Evolutionary conservation across 176 grass and related monocot species (phyloP).

Genomic region (maize (Zea mays)): Zm-B73-REFERENCE-NAM-5.0 NC_050104.1:19431501-19432000

Average conservation of each 20-base stretch:
- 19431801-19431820: background rate
- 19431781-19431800: background rate
- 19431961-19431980: no score
- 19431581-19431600: background rate
- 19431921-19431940: no score
- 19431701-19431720: background rate
- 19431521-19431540: background rate
- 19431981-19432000: no score
- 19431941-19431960: no score
- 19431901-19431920: background rate
- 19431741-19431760: constrained; percentile 22
- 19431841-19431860: no score
- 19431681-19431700: background rate
- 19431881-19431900: no score
- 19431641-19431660: background rate
- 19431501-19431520: background rate
- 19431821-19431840: no score
- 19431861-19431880: no score
- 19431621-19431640: background rate
- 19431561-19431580: background rate
- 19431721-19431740: background rate
- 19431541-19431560: background rate
- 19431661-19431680: background rate
- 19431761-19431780: background rate
- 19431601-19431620: background rate